Evolutionary conservation across 2,329 filamentous ascomycete genomes (phyloP), one percentile per base, ranked within the genome.

Genomic region (Calcarisporium arbuscula): DNA sequence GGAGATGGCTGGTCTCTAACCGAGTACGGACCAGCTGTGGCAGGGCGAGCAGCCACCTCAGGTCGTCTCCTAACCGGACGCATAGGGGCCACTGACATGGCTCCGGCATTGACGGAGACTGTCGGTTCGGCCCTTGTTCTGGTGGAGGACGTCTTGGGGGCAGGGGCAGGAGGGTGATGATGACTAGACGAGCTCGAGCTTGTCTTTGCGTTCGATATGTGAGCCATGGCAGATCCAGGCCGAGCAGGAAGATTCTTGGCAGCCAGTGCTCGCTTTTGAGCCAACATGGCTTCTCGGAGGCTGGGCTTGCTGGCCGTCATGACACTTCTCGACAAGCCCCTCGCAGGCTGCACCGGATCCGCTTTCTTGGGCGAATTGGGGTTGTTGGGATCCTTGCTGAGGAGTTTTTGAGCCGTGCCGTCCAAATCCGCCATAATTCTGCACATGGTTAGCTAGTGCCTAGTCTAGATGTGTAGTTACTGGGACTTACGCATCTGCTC

Each of bases 381-480:
- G 49, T 96, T 96, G 51, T 80, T 74, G 2, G 85, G 70, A 47
- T 95, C 85, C 49, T 87, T 94, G 46, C 89, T 82, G 14, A 98
- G 67, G 20, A 90, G 69, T 36, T 78, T 80, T 54, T 85, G 85
- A 4, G 87, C 83, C 12, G 87, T 88, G 7, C 74, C 56, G 40
- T 95, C 89, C 10, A 96, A 70, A 11, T 72, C 73, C 26, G 77
- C 74, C 70, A 94, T 83, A 48, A 96, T 86, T 5, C 81, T 87
- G 39, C 14, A 7, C 22, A 11, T 4, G 31, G 42, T 57, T 41
- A 57, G 53, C 40, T 21, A 36, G n/a, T 8, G 18, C 5, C 16
- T 11, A n/a, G n/a, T n/a, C n/a, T n/a, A n/a, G n/a, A 19, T 19
- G 9, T 14, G 9, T 12, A 14, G 21, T 16, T 16, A 34, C 14